Evolutionary conservation across 2,329 filamentous ascomycete species (phyloP), one percentile per base, ranked within the genome.

Genomic region (Aureobasidium sp.): DNA sequence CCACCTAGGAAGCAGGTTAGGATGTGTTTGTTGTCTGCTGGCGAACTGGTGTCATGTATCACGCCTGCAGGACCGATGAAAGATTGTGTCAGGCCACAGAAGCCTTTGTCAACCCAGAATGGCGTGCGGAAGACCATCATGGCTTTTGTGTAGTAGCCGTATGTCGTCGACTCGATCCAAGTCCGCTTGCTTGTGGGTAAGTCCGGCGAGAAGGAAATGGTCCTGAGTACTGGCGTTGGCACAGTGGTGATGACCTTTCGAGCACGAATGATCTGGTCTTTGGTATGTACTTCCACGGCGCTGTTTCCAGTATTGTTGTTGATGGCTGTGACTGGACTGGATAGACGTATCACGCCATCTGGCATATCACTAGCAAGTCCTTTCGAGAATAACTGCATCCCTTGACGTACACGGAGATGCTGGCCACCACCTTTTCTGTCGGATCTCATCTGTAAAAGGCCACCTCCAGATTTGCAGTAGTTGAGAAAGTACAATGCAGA

Each of bases 401-500:
- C 81, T 60, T 78, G 70, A 2, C 74, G 73, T 21, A 81, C 67
- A 1, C 81, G 75, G 8, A 84, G 72, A 65, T 82, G 76, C 65
- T 84, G 81, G 0, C 78, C 83, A 5, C 83, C 83, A 45, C 76
- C 66, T 61, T 80, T 78, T 27, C 72, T 67, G 65, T 85, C 82
- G 1, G 80, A 82, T 0, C 79, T 73, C 76, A 85, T 81, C 48
- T 77, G 72, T 62, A 81, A 62, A 3, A 85, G 70, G 0, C 83
- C 83, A 5, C 77, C 77, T 3, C 80, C 79, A 11, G 75, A 76
- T 65, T 78, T 79, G 73, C 78, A 80, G 70, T 85, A 84, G 66
- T 82, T 75, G 27, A 86, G 72, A 65, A 85, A 83, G 66, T 73
- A 84, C 1, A 81, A 67, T 0, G 82, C 81, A 7, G 76, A 79